Base-by-base conservation (phyloP, 257 asterid species). In the Gentiana straminea region DNA sequence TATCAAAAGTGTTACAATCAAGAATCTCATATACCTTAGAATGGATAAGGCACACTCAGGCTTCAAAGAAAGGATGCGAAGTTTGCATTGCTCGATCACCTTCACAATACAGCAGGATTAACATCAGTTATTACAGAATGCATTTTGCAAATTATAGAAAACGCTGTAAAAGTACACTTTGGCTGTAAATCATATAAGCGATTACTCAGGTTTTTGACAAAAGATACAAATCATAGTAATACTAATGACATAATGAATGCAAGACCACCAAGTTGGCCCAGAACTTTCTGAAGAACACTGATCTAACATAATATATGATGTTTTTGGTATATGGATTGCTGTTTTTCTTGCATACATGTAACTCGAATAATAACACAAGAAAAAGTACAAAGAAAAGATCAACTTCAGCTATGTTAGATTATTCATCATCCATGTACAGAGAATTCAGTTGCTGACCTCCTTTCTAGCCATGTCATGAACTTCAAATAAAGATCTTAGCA, bases 71-170 rank as follows among this genome's bases (percentile, higher is more conserved):
- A 84, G 90, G 68, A 87, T 54, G 36, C 74, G 92, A 66, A 80
- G 72, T 68, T 84, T 87, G 82, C 94, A 84, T 51, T 84, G 96
- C 75, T 84, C 94, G 45, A 82, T 78, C 76, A 87, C 82, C 96
- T 87, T 84, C 70, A 63, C 32, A 60, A 47, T 9, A 55, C 37
- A 67, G 61, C 66, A 48, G 48, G 51, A 51, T 64, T 56, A 65
- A 60, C 51, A 44, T 47, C 9, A 51, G 57, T 4, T 15, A 59
- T 35, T 24, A 45, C 11, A 13, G 15, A 7, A 58, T 32, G 48
- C 64, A 41, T 32, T 24, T 35, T 35, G 49, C 11, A 38, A 4
- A 32, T 38, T 7, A 13, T 47, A 7, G 9, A 24, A 33, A 39
- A 5, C 38, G 56, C 13, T 35, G n/a, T 38, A 35, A 39, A 41